Base-by-base conservation (phyloP, 2,329 filamentous ascomycete species). In the Neopestalotiopsis sp. region DNA sequence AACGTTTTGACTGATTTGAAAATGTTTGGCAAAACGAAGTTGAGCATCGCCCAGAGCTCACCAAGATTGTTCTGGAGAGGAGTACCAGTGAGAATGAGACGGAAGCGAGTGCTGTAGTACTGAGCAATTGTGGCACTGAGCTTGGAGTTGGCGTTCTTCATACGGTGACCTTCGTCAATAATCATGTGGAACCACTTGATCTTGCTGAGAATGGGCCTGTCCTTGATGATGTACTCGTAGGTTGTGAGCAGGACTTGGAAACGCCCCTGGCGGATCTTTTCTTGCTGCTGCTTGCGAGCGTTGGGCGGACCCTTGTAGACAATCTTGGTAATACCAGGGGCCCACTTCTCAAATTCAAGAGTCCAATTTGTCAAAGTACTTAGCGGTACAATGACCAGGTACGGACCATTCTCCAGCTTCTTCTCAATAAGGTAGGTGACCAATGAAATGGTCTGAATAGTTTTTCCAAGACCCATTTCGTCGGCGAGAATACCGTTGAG, bases 181-280 rank as follows among this genome's bases (percentile, higher is more conserved):
- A 99, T 98, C 96, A 99, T 98, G 84, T 99, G 96, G 76, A 98
- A 92, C 96, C 96, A 99, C 83, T 98, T 98, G 83, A 99, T 95
- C 86, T 98, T 98, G 85, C 94, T 97, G 13, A 99, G 84, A 74
- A 99, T 87, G 0, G 95, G 95, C 45, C 96, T 91, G 78, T 99
- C 96, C 84, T 98, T 99, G 88, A 99, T 99, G 82, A 99, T 97
- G 83, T 98, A 99, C 81, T 99, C 96, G 83, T 99, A 99, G 0
- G 96, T 99, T 1, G 96, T 99, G 69, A 99, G 88, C 12, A 99
- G 85, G 63, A 99, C 96, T 80, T 99, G 96, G 88, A 99, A 99
- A 68, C 93, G 90, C 62, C 95, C 95, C 81, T 94, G 95, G 65
- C 96, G 94, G 74, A 99, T 97, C 80, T 94, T 94, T 73, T 97